Conservation (phyloP, 2,329 filamentous ascomycete species). For the Taxawa tesnikishii region DNA sequence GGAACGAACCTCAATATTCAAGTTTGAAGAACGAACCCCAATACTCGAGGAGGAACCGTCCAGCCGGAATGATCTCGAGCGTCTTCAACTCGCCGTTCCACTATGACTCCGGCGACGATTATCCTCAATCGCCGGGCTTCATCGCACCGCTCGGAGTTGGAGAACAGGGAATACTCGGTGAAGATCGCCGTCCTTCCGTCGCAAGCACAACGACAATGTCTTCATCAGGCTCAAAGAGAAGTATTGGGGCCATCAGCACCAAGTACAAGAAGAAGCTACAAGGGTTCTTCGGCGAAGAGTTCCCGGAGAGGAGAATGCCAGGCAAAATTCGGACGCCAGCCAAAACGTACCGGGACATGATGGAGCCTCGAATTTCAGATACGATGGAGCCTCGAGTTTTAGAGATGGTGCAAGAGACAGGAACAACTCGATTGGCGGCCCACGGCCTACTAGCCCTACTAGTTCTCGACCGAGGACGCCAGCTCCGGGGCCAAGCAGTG, state of each 20-base stretch:
- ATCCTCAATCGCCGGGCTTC: slow-evolving; percentile 58
- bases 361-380: no score
- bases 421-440: slow-evolving; percentile 57
- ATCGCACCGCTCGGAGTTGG: slow-evolving; percentile 41
- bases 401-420: slow-evolving; percentile 63
- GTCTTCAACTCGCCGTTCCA: slow-evolving; percentile 49
- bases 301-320: slow-evolving; percentile 47
- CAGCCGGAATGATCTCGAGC: slow-evolving; percentile 26
- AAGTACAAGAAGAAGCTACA: slow-evolving; percentile 64
- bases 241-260: slow-evolving; percentile 47
- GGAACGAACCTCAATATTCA: slow-evolving; percentile 21
- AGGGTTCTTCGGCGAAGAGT: slow-evolving; percentile 88
- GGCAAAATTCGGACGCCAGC: slow-evolving; percentile 60
- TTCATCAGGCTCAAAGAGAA: slow-evolving; percentile 69
- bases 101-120: slow-evolving; percentile 63
- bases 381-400: no score
- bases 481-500: slow-evolving; percentile 47
- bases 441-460: slow-evolving; percentile 55
- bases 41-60: slow-evolving; percentile 18
- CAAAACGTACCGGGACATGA: no score
- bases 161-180: slow-evolving; percentile 36
- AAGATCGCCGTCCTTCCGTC: slow-evolving; percentile 74
- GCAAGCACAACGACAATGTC: slow-evolving; percentile 80
- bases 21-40: slow-evolving; percentile 14
- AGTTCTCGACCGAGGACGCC: slow-evolving; percentile 63